These are phyloP conservation scores for Dentipellis sp. DNA, from an alignment of 768 basidiomycete genomes.

Conservation along the genomic window DNA sequence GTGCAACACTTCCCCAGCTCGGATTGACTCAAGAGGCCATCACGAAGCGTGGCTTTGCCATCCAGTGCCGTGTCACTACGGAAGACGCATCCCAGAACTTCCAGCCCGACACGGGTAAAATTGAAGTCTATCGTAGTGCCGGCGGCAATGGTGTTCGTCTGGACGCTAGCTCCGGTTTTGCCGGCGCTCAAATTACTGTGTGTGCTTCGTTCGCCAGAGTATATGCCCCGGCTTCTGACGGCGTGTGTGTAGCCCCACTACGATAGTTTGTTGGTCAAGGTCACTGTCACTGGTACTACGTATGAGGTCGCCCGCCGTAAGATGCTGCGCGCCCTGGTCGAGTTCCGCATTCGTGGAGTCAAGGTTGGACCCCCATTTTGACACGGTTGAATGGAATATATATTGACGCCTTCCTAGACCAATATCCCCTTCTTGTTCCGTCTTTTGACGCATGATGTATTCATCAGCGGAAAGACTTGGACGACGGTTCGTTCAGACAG, in stretches of 20 bases:
- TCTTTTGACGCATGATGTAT: conserved; percentile 91
- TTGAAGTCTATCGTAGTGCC: conserved; percentile 97
- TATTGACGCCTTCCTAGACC: conserved; percentile 44
- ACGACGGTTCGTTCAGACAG: conserved; percentile 54
- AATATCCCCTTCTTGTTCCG: conserved; percentile 99
- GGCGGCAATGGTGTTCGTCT: conserved; percentile 98
- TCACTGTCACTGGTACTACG: conserved; percentile 90
- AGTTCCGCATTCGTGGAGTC: conserved; percentile 98
- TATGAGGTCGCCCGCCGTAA: conserved; percentile 98
- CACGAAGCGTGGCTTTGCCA: conserved; percentile 92
- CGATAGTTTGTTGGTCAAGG: conserved; percentile 95
- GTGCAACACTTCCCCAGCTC: conserved; percentile 89
- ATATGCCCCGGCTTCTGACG: background rate
- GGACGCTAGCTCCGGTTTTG: conserved; percentile 95
- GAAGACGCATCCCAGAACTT: conserved; percentile 89
- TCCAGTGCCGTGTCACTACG: conserved; percentile 97
- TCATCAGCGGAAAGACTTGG: conserved; percentile 96
- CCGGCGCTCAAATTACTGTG: conserved; percentile 97
- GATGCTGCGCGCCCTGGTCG: conserved; percentile 98
- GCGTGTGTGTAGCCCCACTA: conserved; percentile 72
- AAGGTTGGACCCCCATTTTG: conserved; percentile 44
- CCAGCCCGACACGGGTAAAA: conserved; percentile 99
- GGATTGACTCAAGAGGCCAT: conserved; percentile 95
- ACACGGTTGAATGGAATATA: background rate
- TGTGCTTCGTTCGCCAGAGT: conserved; percentile 16